Percentiles rank a stretch among this genome's conserved stretches.
phyloP scores from a whole-genome alignment of 345 rosid species.

The Erysimum cheiranthoides region DNA sequence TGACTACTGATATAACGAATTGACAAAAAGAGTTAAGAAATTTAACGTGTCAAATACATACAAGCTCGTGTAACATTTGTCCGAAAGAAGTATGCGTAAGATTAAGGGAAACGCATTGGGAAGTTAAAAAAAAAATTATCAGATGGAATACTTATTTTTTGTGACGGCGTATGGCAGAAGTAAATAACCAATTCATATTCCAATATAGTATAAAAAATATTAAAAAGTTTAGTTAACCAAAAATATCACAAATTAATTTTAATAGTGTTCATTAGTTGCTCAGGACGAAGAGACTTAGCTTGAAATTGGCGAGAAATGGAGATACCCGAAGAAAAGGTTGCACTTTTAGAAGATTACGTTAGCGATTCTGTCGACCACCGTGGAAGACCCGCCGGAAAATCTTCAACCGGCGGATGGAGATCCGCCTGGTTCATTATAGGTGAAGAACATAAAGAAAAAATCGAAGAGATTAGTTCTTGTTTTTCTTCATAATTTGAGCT shows the following conservation, averaged over 20 bases:
- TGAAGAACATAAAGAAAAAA: background rate
- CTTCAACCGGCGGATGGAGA: slow-evolving; percentile 45
- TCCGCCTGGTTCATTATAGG: slow-evolving; percentile 44
- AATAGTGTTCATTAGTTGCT: slow-evolving; percentile 15
- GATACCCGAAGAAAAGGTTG: slow-evolving; percentile 29
- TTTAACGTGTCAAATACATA: no score
- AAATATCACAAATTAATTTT: background rate
- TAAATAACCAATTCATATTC: no score
- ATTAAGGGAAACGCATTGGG: no score
- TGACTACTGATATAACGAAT: no score
- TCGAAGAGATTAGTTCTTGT: background rate
- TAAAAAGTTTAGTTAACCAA: background rate
- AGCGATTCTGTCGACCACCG: slow-evolving; percentile 41
- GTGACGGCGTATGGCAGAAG: no score
- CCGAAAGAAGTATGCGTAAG: no score
- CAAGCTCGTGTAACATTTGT: no score
- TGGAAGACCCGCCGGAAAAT: slow-evolving; percentile 32
- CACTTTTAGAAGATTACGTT: slow-evolving; percentile 31
- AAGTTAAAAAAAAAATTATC: no score
- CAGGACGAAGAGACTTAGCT: background rate
- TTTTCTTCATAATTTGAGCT: background rate
- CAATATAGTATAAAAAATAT: background rate
- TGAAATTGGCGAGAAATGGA: slow-evolving; percentile 7
- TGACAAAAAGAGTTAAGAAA: no score
- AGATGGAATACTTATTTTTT: no score